Percentiles rank a stretch among this genome's conserved stretches.
These are phyloP conservation scores for Biscogniauxia sp. DNA, from an alignment of 2,329 filamentous ascomycete species.

Conservation along the genomic window DNA sequence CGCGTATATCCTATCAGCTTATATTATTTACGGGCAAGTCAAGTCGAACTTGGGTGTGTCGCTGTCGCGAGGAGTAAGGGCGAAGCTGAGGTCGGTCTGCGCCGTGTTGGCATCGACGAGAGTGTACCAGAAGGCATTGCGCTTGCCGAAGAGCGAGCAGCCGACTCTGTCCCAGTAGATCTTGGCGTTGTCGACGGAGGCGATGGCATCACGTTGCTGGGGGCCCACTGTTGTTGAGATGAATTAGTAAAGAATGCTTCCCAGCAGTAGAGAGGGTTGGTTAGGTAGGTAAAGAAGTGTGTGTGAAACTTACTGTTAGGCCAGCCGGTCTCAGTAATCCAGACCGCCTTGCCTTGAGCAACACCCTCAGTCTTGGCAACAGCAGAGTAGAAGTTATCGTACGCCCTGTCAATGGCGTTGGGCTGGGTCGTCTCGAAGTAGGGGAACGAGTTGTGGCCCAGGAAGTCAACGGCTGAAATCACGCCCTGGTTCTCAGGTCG, in stretches of 20 bases:
- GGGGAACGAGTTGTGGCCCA: slow-evolving; percentile 31
- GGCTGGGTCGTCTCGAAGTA: slow-evolving; percentile 30
- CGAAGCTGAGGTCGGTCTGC: slow-evolving; percentile 30
- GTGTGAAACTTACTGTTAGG: slow-evolving; percentile 34
- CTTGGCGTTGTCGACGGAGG: slow-evolving; percentile 27
- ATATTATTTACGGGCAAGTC: slow-evolving; percentile 11
- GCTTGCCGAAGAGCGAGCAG: slow-evolving; percentile 30
- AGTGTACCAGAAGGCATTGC: slow-evolving; percentile 52
- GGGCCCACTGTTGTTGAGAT: slow-evolving; percentile 21
- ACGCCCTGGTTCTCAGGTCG: slow-evolving; percentile 28
- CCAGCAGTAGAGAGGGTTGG: not conserved
- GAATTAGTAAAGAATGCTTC: slow-evolving; percentile 1
- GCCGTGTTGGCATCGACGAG: slow-evolving; percentile 48
- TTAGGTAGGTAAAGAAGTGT: no score
- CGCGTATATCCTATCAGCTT: not conserved
- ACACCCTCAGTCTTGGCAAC: slow-evolving; percentile 26
- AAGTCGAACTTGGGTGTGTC: slow-evolving; percentile 25
- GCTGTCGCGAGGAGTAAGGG: slow-evolving; percentile 22
- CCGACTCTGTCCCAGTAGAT: slow-evolving; percentile 32
- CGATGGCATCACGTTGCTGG: slow-evolving; percentile 25
- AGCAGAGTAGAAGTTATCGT: slow-evolving; percentile 27
- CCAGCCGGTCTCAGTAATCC: slow-evolving; percentile 33
- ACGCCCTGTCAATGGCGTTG: slow-evolving; percentile 27
- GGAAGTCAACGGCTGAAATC: slow-evolving; percentile 22
- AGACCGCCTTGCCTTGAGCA: slow-evolving; percentile 29